A percentile compares a stretch with the other conserved stretches of the same genome.
Evolutionary conservation across 805 yeast genomes (phyloP).

Genomic region (Sporopachydermia quercuum): DNA sequence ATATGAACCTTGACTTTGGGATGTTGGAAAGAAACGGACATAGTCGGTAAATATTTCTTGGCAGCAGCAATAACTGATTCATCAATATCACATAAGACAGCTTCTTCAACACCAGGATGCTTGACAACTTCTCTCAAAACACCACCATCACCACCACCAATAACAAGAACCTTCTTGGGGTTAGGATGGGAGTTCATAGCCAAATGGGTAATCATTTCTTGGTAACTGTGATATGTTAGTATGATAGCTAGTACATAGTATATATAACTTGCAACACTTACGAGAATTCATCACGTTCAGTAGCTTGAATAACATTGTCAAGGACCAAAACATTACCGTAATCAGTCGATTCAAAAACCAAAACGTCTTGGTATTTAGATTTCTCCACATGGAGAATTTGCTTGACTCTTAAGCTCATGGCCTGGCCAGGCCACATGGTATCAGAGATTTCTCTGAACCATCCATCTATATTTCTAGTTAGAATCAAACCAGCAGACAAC

Average conservation of each 20-base stretch:
- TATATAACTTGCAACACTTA: background rate
- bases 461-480: conserved; percentile 33
- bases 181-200: conserved; percentile 64
- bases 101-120: conserved; percentile 43
- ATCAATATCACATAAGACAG: conserved; percentile 82
- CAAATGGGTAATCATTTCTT: conserved; percentile 78
- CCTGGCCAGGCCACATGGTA: conserved; percentile 76
- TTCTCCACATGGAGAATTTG: conserved; percentile 48
- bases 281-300: conserved; percentile 87
- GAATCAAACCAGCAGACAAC: too few species aligned
- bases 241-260: background rate
- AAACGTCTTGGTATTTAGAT: conserved; percentile 64
- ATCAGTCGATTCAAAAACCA: conserved; percentile 58
- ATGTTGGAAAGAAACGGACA: conserved; percentile 54
- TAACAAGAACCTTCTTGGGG: conserved; percentile 68
- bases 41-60: conserved; percentile 56
- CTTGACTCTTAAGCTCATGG: conserved; percentile 51
- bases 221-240: conserved; percentile 29
- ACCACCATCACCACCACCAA: conserved; percentile 97
- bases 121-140: conserved; percentile 79
- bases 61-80: conserved; percentile 63
- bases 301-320: conserved; percentile 83
- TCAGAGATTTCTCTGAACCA: conserved; percentile 77
- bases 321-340: conserved; percentile 83
- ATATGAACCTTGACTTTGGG: conserved; percentile 52